Evolutionary conservation across 169 alveolate genomes (phyloP).

Genomic region (Cyclospora cayetanensis): DNA sequence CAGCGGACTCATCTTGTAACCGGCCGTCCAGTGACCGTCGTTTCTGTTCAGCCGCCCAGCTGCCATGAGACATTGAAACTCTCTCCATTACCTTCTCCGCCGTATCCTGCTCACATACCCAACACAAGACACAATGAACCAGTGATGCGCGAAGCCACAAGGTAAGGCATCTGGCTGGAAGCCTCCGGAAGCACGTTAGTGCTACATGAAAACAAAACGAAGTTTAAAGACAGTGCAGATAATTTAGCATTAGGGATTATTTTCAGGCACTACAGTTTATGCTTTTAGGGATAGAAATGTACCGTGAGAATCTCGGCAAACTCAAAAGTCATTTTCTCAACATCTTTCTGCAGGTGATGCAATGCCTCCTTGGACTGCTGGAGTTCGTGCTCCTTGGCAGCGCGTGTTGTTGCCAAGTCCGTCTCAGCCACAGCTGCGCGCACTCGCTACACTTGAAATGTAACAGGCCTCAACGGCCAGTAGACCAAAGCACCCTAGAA

Average conservation of each 20-base stretch:
- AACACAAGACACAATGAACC: not conserved
- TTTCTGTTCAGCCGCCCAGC: constrained; percentile 59
- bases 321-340: constrained; percentile 28
- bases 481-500: too few species aligned
- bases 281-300: not conserved
- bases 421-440: constrained; percentile 20
- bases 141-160: not conserved
- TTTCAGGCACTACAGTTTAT: too few species aligned
- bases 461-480: not conserved
- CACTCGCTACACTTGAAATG: not conserved
- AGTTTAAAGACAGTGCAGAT: not conserved
- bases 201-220: not conserved
- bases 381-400: not conserved
- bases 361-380: constrained; percentile 22
- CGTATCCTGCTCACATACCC: constrained; percentile 21
- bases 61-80: constrained; percentile 50
- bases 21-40: constrained; percentile 40
- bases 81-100: constrained; percentile 32
- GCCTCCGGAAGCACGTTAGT: not conserved
- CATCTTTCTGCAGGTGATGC: constrained; percentile 20
- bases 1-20: constrained; percentile 2
- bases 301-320: constrained; percentile 42
- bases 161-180: not conserved
- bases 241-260: too few species aligned
- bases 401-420: constrained; percentile 36